phyloP scores from a whole-genome alignment of 164 flowering plant species.

The Magnolia sinica region DNA sequence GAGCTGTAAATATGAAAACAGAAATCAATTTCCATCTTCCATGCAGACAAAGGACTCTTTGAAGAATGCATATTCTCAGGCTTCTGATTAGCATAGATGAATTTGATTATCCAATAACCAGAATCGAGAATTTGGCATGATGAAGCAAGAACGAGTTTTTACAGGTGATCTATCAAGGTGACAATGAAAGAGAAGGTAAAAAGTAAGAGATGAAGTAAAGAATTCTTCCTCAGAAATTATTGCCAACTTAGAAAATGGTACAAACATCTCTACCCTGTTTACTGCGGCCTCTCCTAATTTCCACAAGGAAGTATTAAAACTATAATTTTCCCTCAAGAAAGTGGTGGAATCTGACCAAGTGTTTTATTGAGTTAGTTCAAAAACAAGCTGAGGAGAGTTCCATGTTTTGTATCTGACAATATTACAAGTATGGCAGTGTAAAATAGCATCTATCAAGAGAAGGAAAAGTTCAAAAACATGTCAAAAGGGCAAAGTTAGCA shows the following conservation, averaged over 20 bases:
- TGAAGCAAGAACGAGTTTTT: neutral
- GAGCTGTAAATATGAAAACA: slow-evolving; percentile 38
- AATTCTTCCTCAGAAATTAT: neutral
- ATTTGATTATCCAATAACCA: neutral
- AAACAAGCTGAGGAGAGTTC: neutral
- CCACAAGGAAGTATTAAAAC: no score
- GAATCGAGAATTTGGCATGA: neutral
- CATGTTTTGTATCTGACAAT: neutral
- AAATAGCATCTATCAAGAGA: no score
- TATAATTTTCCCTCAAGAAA: neutral
- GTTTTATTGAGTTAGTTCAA: neutral
- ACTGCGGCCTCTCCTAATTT: neutral
- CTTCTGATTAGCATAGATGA: neutral
- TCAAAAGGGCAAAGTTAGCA: neutral
- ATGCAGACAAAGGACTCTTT: neutral
- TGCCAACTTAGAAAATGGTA: neutral
- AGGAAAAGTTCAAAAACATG: neutral
- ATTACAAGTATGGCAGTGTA: neutral
- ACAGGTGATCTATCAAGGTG: neutral
- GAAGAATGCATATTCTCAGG: neutral
- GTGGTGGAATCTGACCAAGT: neutral
- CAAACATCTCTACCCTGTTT: neutral
- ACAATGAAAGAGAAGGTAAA: neutral
- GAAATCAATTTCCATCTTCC: neutral
- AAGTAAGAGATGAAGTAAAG: neutral